Evolutionary conservation across 495 filamentous ascomycete genomes (phyloP), one percentile per base, ranked within the genome.

Genomic region (Rostrohypoxylon terebratum): DNA sequence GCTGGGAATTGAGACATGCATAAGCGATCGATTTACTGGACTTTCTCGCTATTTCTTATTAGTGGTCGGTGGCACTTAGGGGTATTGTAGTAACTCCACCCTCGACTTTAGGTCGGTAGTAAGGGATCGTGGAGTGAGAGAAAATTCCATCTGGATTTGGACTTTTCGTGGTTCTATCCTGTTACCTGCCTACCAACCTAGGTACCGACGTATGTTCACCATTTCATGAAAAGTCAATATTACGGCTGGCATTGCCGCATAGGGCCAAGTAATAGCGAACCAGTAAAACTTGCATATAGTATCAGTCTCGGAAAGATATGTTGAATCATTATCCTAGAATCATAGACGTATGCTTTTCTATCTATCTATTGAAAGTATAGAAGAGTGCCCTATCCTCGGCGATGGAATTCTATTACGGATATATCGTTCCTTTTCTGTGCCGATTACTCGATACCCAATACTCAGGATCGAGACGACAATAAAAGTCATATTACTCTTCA

Each of bases 1-100:
- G 34, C 3, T 23, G 20, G 23, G 25, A 4, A 7, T 31, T 60
- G 36, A 54, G 64, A 68, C 69, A 45, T 64, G 28, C 44, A 60
- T 51, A 53, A 8, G 59, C 33, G 33, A 59, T 34, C 50, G 44
- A n/a, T 20, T 8, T 8, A 31, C n/a, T 33, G 0, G 16, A 36
- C 16, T 59, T 23, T 42, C 33, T 16, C 25, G 16, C 47, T 42
- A 51, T 57, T n/a, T 8, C 8, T 11, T 25, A 4, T 11, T 25
- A 4, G 42, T 53, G 47, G 55, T 33, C 34, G 14, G 51, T 25
- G 63, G 38, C 33, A 57, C 51, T 28, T 33, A 7, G 51, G 10
- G 20, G 16, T 36, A 5, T 54, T 18, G 13, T 10, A 18, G 13
- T 10, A 18, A 6, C 28, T 54, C 3, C 34, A 4, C 6, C 51